Evolutionary conservation across 805 yeast species (phyloP).

Genomic region (Hanseniaspora lachancei): DNA sequence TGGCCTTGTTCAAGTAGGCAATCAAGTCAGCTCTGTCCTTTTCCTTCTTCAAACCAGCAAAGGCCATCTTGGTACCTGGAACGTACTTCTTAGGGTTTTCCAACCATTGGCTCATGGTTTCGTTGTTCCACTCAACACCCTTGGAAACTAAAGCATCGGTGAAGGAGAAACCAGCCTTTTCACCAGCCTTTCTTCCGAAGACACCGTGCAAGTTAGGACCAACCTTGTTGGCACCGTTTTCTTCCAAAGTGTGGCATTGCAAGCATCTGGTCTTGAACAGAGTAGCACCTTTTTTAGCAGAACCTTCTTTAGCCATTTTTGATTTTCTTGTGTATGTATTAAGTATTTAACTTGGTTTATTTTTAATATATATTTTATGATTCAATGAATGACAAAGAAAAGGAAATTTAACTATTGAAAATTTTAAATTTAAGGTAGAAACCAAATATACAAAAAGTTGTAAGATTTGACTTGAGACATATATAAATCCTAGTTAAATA

Average conservation of each 20-base stretch:
- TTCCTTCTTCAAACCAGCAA: slow-evolving; percentile 98
- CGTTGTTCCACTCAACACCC: slow-evolving; percentile 78
- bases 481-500: no score
- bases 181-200: slow-evolving; percentile 83
- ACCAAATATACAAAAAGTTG: no score
- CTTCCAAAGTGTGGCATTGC: slow-evolving; percentile 96
- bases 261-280: slow-evolving; percentile 97
- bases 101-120: slow-evolving; percentile 86
- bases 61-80: slow-evolving; percentile 99
- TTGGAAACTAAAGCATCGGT: slow-evolving; percentile 97
- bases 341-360: slow-evolving; percentile 1
- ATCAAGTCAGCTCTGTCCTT: slow-evolving; percentile 96
- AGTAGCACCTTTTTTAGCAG: slow-evolving; percentile 91
- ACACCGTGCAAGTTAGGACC: slow-evolving; percentile 98
- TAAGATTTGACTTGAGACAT: no score
- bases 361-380: background rate
- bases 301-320: slow-evolving; percentile 31
- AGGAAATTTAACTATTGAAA: no score
- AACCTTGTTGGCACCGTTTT: slow-evolving; percentile 94
- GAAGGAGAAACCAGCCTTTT: slow-evolving; percentile 85
- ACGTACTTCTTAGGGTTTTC: slow-evolving; percentile 99
- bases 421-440: no score
- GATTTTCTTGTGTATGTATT: background rate
- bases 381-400: background rate
- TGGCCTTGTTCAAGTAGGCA: slow-evolving; percentile 58